phyloP scores from a whole-genome alignment of 2,329 filamentous ascomycete genomes.

The Macrophomina phaseolina region DNA sequence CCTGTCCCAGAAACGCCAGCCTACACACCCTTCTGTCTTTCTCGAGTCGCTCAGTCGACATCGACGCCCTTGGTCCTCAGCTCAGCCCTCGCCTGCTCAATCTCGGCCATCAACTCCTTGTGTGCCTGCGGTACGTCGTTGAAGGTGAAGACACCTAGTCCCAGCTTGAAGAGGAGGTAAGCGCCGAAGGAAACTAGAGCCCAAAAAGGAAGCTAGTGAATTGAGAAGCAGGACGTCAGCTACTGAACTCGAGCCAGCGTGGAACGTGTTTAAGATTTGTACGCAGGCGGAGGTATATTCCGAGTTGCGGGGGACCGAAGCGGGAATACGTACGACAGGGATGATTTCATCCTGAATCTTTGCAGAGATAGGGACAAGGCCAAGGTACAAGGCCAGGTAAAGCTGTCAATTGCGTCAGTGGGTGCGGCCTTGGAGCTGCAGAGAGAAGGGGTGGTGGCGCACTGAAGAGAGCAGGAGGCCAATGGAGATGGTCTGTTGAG shows the following conservation, averaged over 20 bases:
- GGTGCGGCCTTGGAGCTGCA: constrained; percentile 10
- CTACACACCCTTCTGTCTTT: background rate
- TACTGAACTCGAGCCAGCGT: background rate
- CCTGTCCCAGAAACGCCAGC: constrained; percentile 10
- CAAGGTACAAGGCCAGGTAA: constrained; percentile 85
- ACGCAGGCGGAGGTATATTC: constrained; percentile 12
- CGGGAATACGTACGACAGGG: constrained; percentile 73
- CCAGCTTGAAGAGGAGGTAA: constrained; percentile 89
- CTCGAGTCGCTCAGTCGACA: constrained; percentile 64
- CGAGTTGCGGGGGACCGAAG: background rate
- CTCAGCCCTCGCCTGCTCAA: constrained; percentile 76
- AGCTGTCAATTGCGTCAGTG: constrained; percentile 60
- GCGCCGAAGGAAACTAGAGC: constrained; percentile 87
- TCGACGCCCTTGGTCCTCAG: constrained; percentile 76
- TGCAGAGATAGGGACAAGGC: constrained; percentile 79
- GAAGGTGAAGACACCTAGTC: constrained; percentile 92
- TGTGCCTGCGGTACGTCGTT: constrained; percentile 94
- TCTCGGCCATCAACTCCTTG: constrained; percentile 85
- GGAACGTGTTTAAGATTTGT: constrained; percentile 12
- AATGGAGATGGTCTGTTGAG: constrained; percentile 88
- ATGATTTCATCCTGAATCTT: constrained; percentile 84
- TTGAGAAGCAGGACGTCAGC: constrained; percentile 8
- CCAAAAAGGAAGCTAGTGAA: constrained; percentile 84
- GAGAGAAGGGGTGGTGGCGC: constrained; percentile 45
- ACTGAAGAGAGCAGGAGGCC: constrained; percentile 88